phyloP scores from a whole-genome alignment of 441 rosid species.

The Gossypium trilobum region DNA sequence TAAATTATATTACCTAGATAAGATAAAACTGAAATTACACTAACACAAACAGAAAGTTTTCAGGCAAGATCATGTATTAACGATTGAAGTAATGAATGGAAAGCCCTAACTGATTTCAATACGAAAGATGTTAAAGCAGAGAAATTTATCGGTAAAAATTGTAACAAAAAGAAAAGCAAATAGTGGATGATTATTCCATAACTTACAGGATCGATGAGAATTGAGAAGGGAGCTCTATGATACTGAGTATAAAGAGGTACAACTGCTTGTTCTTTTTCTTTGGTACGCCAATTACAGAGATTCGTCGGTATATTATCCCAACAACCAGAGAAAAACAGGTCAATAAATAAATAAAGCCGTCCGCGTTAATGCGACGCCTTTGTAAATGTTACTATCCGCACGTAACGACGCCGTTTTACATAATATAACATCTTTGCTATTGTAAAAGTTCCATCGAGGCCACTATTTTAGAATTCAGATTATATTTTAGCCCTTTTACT shows the following conservation, averaged over 20 bases:
- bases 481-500: rapidly evolving
- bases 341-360: too few relatives aligned
- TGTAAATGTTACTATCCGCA: not conserved
- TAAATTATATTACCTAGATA: not conserved
- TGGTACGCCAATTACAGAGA: not conserved
- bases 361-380: not conserved
- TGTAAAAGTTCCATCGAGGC: too few relatives aligned
- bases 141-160: not conserved
- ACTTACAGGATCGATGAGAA: not conserved
- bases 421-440: not conserved
- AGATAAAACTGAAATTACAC: not conserved
- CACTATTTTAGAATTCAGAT: too few relatives aligned
- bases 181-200: not conserved
- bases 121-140: not conserved
- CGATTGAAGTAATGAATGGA: not conserved
- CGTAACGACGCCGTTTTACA: not conserved
- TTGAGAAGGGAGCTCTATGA: not conserved
- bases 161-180: too few relatives aligned
- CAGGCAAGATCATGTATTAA: not conserved
- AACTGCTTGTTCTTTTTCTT: not conserved
- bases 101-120: not conserved
- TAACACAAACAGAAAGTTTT: not conserved
- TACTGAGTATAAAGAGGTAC: not conserved
- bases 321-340: too few relatives aligned
- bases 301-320: too few relatives aligned